phyloP scores from a whole-genome alignment of 345 rosid species.

The Bruguiera parviflora region DNA sequence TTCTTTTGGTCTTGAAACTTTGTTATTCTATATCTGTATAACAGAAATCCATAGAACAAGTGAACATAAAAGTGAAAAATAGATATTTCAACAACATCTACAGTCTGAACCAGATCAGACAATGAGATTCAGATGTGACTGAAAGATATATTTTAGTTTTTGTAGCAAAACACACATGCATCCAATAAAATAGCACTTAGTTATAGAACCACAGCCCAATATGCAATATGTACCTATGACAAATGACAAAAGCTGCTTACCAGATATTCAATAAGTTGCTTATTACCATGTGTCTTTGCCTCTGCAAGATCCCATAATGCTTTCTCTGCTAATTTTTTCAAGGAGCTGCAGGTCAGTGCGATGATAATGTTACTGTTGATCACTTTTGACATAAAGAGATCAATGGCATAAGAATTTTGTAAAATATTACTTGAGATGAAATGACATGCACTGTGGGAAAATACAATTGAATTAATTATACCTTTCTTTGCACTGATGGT shows the following conservation, averaged over 20 bases:
- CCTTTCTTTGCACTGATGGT: conserved; percentile 80
- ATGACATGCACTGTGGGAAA: not conserved
- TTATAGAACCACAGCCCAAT: not conserved
- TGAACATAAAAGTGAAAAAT: not conserved
- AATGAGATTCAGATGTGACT: no score
- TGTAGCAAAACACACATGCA: not conserved
- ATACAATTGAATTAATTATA: conserved; percentile 19
- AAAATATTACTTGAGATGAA: conserved; percentile 4
- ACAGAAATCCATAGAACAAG: no score
- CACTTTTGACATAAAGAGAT: not conserved
- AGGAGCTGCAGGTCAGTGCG: conserved; percentile 42
- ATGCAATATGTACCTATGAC: not conserved
- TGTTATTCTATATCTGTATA: no score
- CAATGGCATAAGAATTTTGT: not conserved
- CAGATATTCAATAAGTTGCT: conserved; percentile 68
- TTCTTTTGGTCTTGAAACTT: no score
- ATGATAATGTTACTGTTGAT: conserved; percentile 2
- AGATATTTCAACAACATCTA: not conserved
- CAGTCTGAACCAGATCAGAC: not conserved
- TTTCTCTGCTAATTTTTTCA: conserved; percentile 81
- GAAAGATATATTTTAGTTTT: not conserved
- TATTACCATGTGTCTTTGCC: conserved; percentile 61
- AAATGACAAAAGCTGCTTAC: conserved; percentile 33
- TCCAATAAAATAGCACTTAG: not conserved
- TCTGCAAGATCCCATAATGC: conserved; percentile 97